Evolutionary conservation across 768 basidiomycete species (phyloP).

Genomic region (Lactifluus pinguis): DNA sequence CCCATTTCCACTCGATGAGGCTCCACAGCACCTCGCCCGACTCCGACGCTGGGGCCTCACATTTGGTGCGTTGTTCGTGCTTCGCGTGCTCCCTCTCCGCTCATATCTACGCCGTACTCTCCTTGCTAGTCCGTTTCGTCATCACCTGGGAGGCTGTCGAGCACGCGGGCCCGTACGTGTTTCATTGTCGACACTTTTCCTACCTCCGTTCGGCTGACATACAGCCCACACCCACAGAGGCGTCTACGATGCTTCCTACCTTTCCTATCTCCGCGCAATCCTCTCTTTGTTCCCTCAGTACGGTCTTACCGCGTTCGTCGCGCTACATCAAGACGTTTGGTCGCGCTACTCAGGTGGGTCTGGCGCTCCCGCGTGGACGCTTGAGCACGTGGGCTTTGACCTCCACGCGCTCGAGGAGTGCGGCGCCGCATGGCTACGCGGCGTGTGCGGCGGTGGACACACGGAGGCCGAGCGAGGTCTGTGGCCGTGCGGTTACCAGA

Average conservation of each 20-base stretch:
- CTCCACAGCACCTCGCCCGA: slow-evolving; percentile 73
- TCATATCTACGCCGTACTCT: background rate
- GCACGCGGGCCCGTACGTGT: slow-evolving; percentile 80
- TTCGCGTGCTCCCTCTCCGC: background rate
- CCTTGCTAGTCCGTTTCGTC: slow-evolving; percentile 66
- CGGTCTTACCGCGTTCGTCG: slow-evolving; percentile 65
- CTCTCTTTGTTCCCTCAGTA: slow-evolving; percentile 63
- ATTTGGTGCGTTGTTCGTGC: slow-evolving; percentile 48
- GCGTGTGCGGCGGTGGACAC: slow-evolving; percentile 69
- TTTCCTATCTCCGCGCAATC: slow-evolving; percentile 65
- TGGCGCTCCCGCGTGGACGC: slow-evolving; percentile 94
- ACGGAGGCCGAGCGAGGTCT: slow-evolving; percentile 70
- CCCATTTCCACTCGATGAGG: slow-evolving; percentile 87
- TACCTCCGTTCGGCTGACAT: background rate
- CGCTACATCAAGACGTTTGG: slow-evolving; percentile 93
- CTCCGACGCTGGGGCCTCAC: slow-evolving; percentile 82
- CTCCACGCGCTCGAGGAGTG: slow-evolving; percentile 68
- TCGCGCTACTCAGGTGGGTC: slow-evolving; percentile 92
- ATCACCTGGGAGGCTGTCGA: slow-evolving; percentile 98
- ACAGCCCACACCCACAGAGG: slow-evolving; percentile 40
- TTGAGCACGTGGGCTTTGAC: slow-evolving; percentile 81
- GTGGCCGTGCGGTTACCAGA: slow-evolving; percentile 93
- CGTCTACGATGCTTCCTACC: slow-evolving; percentile 74
- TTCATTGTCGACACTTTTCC: background rate
- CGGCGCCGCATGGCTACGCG: slow-evolving; percentile 81